Base-by-base conservation (phyloP, 805 yeast species). In the Yarrowia osloensis region DNA sequence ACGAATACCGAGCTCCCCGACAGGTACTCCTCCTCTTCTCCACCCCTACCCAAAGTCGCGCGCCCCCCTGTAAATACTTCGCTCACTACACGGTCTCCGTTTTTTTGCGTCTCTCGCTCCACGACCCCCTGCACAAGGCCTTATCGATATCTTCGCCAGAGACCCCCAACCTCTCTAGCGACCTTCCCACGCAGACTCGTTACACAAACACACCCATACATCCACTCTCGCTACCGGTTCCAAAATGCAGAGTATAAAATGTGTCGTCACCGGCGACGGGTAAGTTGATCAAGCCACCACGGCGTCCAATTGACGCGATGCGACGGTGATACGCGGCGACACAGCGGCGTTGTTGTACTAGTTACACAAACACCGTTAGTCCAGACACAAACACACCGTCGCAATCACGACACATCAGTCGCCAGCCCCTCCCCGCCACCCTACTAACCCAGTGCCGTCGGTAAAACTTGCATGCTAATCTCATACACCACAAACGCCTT, bases 181-280 rank as follows among this genome's bases (percentile, higher is more conserved):
- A 54, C 42, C 42, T 3, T 7, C n/a, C 29, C 24, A 22, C 26
- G 9, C 39, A 4, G 22, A n/a, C 54, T 9, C 57, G 31, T 31
- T 24, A 37, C 46, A 22, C 61, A 37, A 26, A 6, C 44, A 52
- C 59, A n/a, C 24, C 24, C 46, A n/a, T 26, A 37, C 59, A 26
- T 4, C 49, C 22, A 39, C 35, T 28, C 37, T 40, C 19, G 37
- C 63, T 26, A 12, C 22, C 19, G 24, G 15, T 15, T 35, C 46
- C 13, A 69, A 19, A 50, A 89, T 90, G 96, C 88, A 91, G 81
- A 86, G 91, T 70, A 88, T 92, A 73, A 92, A 92, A 77, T 91
- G 97, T 73, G 97, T 92, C 46, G 96, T 92, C 65, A 93, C 92
- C 46, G 97, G 97, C 71, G 97, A 92, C 75, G 97, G 94, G 83